Evolutionary conservation across 202 grass and related monocot genomes (phyloP).

Genomic region (Panicum hallii): DNA sequence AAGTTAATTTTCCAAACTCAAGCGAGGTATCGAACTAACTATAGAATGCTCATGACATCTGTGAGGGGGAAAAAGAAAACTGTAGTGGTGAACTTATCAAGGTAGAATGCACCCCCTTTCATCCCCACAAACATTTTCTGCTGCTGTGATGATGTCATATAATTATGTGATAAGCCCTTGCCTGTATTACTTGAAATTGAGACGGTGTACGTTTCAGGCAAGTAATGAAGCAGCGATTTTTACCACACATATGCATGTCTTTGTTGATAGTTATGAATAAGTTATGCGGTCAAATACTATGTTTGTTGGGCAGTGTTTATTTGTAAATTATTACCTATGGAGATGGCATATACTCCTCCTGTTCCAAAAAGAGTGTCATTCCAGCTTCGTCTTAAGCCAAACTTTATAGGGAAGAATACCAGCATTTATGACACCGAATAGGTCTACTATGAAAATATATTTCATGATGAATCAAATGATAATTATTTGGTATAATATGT

Average conservation of each 20-base stretch:
- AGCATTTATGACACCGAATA: too few relatives aligned
- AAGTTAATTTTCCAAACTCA: not conserved
- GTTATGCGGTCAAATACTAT: not conserved
- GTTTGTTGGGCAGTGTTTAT: not conserved
- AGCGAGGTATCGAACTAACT: not conserved
- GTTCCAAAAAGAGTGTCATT: too few relatives aligned
- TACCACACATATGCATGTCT: not conserved
- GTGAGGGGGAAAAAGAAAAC: not conserved
- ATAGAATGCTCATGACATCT: not conserved
- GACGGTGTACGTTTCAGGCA: not conserved
- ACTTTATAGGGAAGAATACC: too few relatives aligned
- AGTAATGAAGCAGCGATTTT: not conserved
- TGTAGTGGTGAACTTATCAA: not conserved
- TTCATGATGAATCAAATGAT: too few relatives aligned
- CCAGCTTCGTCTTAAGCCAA: too few relatives aligned
- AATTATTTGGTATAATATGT: too few relatives aligned
- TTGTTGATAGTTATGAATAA: not conserved
- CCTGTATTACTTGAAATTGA: not conserved
- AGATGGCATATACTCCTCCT: not conserved
- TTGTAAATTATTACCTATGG: not conserved
- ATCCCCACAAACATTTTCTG: not conserved
- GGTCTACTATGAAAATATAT: too few relatives aligned
- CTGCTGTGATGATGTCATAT: not conserved
- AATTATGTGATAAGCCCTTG: not conserved
- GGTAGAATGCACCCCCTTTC: not conserved